Percentiles rank a stretch among this genome's conserved stretches.
phyloP scores from a whole-genome alignment of 805 yeast genomes.

The Candida endomychidarum region DNA sequence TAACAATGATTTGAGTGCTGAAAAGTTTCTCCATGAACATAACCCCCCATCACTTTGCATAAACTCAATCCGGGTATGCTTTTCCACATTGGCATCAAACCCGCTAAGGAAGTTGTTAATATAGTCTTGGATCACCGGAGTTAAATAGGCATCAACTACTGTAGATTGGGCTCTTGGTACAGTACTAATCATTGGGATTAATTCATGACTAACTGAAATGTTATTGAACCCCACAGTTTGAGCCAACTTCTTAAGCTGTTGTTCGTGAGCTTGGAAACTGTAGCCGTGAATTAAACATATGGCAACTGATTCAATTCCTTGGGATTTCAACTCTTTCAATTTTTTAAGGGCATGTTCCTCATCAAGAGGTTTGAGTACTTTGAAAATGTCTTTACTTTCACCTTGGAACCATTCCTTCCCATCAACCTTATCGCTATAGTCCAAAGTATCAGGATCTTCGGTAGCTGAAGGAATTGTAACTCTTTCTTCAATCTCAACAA shows the following conservation, averaged over 20 bases:
- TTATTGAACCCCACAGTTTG: constrained; percentile 63
- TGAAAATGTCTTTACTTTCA: constrained; percentile 63
- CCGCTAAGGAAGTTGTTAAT: constrained; percentile 62
- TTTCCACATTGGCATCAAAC: constrained; percentile 47
- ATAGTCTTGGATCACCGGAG: constrained; percentile 74
- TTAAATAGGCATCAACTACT: constrained; percentile 78
- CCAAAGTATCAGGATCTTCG: constrained; percentile 41
- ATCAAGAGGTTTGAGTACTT: constrained; percentile 55
- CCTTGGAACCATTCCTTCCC: constrained; percentile 49
- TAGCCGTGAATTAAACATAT: constrained; percentile 72
- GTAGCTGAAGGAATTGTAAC: constrained; percentile 25
- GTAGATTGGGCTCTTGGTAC: constrained; percentile 77
- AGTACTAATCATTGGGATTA: constrained; percentile 77
- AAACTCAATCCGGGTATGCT: constrained; percentile 22
- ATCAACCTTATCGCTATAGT: constrained; percentile 16
- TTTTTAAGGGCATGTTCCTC: constrained; percentile 38
- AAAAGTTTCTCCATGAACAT: constrained; percentile 17
- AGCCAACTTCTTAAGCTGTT: constrained; percentile 44
- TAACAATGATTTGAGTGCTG: constrained; percentile 20
- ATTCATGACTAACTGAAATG: constrained; percentile 64
- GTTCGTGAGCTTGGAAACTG: constrained; percentile 71
- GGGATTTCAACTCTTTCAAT: constrained; percentile 45
- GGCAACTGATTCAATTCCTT: constrained; percentile 69
- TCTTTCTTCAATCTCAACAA: constrained; percentile 21
- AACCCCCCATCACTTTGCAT: constrained; percentile 24